These are phyloP conservation scores for Colletotrichum sp. DNA, from an alignment of 2,329 filamentous ascomycete species.

Conservation along the genomic window DNA sequence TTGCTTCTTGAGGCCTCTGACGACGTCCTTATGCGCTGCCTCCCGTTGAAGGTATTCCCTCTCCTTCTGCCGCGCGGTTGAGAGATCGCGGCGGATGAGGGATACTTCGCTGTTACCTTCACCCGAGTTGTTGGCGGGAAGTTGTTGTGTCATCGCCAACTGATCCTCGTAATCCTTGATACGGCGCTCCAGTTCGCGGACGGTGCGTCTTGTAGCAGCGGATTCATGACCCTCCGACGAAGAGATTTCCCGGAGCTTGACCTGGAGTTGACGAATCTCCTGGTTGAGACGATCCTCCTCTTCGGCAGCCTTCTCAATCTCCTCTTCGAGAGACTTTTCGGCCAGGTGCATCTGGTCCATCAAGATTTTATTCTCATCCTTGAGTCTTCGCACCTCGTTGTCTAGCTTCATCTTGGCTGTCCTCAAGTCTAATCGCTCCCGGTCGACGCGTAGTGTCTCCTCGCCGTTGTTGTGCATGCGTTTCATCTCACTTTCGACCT, in stretches of 20 bases:
- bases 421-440: constrained; percentile 71
- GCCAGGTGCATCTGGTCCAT: constrained; percentile 60
- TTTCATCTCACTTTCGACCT: constrained; percentile 65
- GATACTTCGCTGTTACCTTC: constrained; percentile 60
- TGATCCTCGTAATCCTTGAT: constrained; percentile 58
- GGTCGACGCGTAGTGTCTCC: constrained; percentile 65
- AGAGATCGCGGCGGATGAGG: constrained; percentile 65
- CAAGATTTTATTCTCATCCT: constrained; percentile 65
- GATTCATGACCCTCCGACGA: constrained; percentile 57
- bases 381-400: constrained; percentile 66
- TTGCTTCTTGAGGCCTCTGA: constrained; percentile 67
- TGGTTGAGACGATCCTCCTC: constrained; percentile 67
- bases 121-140: constrained; percentile 34
- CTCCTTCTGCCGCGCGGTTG: constrained; percentile 69
- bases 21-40: constrained; percentile 62
- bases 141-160: constrained; percentile 36
- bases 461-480: constrained; percentile 58
- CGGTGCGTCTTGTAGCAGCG: constrained; percentile 63
- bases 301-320: constrained; percentile 68
- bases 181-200: constrained; percentile 67
- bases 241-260: constrained; percentile 46
- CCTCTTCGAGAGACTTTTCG: constrained; percentile 67
- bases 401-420: constrained; percentile 72
- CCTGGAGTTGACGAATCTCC: constrained; percentile 58
- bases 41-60: constrained; percentile 70